Base-by-base conservation (phyloP, 495 filamentous ascomycete genomes). In the Aspergillus cavernicola region DNA sequence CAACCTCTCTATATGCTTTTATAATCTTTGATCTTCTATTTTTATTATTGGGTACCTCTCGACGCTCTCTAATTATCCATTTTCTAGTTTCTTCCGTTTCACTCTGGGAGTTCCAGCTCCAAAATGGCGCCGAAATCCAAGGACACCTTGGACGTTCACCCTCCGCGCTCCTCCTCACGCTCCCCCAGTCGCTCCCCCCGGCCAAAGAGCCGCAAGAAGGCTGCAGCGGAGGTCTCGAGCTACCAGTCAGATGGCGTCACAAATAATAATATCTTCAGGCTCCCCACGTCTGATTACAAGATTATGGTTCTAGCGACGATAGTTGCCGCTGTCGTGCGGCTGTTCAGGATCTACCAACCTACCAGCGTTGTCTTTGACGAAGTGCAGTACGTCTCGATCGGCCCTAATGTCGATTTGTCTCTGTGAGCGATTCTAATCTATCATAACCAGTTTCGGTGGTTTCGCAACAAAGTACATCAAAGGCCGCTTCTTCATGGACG, bases 381-480 rank as follows among this genome's bases (percentile, higher is more conserved):
- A 79, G 93, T 98, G 68, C 93, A 98, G 92, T 97, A 84, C 61
- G 87, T 76, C 47, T 55, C 28, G 23, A 33, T 38, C 23, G 6
- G 16, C 5, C 41, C 42, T 29, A 32, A 22, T 49, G 10, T 20
- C 10, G 6, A 18, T 11, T 28, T 29, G n/a, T 19, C 36, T 16
- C 36, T 47, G 26, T 28, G 19, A 16, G n/a, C 36, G 12, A 56
- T 57, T 32, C 54, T 56, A 47, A 59, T 44, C 16, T 23, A 10
- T 43, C 4, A 10, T 33, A 12, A 45, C 64, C 63, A 95, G 92
- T 68, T 98, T 98, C 71, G 93, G 93, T 62, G 93, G 93, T 4
- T 98, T 97, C 63, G 93, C 93, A 36, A 88, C 88, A 54, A 97
- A 98, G 67, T 98, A 98, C 66, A 97, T 98, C 77, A 97, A 97